Evolutionary conservation across 345 rosid species (phyloP).

Genomic region (Eucalyptus marginata): DNA sequence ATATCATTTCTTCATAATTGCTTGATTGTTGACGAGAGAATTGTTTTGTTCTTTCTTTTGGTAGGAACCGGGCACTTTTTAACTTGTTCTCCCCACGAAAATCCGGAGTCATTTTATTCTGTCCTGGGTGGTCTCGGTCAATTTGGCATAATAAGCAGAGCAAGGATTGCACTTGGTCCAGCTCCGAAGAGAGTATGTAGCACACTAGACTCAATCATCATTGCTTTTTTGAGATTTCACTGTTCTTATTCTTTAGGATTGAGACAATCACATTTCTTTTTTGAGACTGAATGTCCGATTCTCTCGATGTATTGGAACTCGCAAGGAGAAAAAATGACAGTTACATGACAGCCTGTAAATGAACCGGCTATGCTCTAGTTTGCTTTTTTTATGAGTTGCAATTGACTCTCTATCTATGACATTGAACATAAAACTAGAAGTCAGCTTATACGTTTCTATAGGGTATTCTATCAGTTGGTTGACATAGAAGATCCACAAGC

Average conservation of each 20-base stretch:
- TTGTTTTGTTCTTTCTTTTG: neutral
- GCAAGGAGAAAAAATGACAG: neutral
- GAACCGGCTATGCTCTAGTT: neutral
- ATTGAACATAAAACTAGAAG: neutral
- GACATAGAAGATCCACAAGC: neutral
- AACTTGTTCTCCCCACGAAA: neutral
- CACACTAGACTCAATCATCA: neutral
- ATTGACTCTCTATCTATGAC: neutral
- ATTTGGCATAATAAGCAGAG: constrained; percentile 32
- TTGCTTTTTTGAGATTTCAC: neutral
- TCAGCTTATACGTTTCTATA: neutral
- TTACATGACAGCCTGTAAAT: neutral
- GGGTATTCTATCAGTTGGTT: neutral
- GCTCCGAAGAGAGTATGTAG: constrained; percentile 10
- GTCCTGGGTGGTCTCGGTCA: constrained; percentile 35
- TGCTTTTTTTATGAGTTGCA: neutral
- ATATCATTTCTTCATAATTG: neutral
- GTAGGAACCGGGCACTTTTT: neutral
- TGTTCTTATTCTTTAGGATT: neutral
- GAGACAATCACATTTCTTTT: neutral
- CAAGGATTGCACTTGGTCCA: constrained; percentile 12
- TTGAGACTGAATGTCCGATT: neutral
- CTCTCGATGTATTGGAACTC: neutral
- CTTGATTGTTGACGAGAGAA: neutral
- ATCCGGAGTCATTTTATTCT: constrained; percentile 5